Base-by-base conservation (phyloP, 352 stramenopile genomes). In the Phytophthora citrophthora region DNA sequence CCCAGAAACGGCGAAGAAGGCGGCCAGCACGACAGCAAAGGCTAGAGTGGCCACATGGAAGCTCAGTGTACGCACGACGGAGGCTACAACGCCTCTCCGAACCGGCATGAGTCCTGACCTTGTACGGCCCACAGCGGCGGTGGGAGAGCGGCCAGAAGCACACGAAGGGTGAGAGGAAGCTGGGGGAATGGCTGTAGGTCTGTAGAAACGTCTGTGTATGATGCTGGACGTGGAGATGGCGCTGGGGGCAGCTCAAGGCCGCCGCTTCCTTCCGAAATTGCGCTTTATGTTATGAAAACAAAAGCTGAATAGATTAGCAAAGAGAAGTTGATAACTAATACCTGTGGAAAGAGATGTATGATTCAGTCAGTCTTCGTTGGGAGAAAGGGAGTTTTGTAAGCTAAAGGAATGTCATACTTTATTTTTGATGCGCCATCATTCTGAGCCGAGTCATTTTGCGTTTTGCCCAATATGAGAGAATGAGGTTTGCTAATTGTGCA, bases 41-140 rank as follows among this genome's bases (percentile, higher is more conserved):
- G 71, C 27, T 29, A 86, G 32, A 12, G 78, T 72, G n/a, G 70
- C 59, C 15, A 86, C 45, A 43, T 90, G 83, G 79, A 91, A 91
- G 45, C 59, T 54, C n/a, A 90, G 55, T 48, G 74, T 81, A 13
- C 58, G 61, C 26, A 76, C 11, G 16, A 88, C 58, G 53, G 72
- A 76, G 59, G 62, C 47, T 23, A 81, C 18, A 45, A 83, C 54
- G 47, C 70, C 64, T 63, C 70, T 64, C 20, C 36, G 39, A 5
- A 40, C 20, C 44, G 55, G 24, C 70, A 78, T 78, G 27, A 45
- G 34, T 23, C 20, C 47, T n/a, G 60, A 56, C 38, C 46, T 71
- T 38, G 51, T 51, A 59, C 53, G 23, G 54, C n/a, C 24, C 47
- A 32, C 38, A 63, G 36, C 18, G 36, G 34, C 24, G 26, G 27